Evolutionary conservation across 2,329 filamentous ascomycete genomes (phyloP).

Genomic region (Zalaria sp.): DNA sequence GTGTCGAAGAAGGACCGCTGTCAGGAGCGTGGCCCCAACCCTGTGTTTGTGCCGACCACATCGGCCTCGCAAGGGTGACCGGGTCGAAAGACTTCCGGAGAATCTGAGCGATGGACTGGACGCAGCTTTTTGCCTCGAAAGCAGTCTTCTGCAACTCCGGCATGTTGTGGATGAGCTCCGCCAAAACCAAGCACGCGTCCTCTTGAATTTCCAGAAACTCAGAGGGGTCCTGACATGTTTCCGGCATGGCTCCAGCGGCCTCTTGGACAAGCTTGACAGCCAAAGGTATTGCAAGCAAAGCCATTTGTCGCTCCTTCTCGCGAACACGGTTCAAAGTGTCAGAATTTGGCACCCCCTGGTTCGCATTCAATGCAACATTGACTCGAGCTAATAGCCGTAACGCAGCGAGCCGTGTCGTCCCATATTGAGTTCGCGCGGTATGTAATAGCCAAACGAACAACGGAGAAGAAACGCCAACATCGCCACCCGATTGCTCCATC

Average conservation of each 20-base stretch:
- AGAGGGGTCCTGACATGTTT: constrained; percentile 32
- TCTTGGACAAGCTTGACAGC: constrained; percentile 34
- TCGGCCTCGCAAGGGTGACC: constrained; percentile 32
- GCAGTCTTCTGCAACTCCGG: constrained; percentile 69
- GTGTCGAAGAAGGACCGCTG: constrained; percentile 23
- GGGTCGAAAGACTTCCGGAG: constrained; percentile 54
- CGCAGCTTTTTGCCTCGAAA: constrained; percentile 49
- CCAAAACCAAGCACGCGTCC: constrained; percentile 60
- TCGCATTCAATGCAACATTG: constrained; percentile 18
- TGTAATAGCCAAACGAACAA: constrained; percentile 34
- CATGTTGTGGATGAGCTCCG: constrained; percentile 65
- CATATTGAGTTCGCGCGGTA: constrained; percentile 26
- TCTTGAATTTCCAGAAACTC: constrained; percentile 40
- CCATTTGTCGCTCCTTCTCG: constrained; percentile 27
- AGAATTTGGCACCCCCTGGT: constrained; percentile 13
- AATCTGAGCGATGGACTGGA: constrained; percentile 48
- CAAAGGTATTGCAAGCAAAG: constrained; percentile 31
- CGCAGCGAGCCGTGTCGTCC: constrained; percentile 23
- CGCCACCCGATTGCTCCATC: constrained; percentile 8
- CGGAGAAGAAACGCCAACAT: constrained; percentile 30
- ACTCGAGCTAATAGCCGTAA: constrained; percentile 24
- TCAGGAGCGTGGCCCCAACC: constrained; percentile 10
- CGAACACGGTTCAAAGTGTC: constrained; percentile 16
- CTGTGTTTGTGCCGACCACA: constrained; percentile 38
- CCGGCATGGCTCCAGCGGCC: constrained; percentile 24